Percentiles rank a stretch among this genome's conserved stretches.
Evolutionary conservation across 805 yeast species (phyloP).

Genomic region (Sugiyamaella valdiviana): DNA sequence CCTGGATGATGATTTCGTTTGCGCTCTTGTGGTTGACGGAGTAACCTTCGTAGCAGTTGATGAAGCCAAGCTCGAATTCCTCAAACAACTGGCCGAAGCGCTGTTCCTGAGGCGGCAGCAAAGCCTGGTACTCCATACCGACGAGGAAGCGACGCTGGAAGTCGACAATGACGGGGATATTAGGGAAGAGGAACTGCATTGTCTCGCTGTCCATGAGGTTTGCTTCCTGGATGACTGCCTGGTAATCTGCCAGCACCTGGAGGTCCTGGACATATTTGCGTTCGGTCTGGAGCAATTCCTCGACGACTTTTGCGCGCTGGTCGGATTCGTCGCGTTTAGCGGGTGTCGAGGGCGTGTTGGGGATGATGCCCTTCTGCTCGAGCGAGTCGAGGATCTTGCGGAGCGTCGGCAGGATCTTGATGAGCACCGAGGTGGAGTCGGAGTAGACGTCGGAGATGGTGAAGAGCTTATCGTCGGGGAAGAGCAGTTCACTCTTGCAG

Average conservation of each 20-base stretch:
- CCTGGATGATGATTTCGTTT: constrained; percentile 64
- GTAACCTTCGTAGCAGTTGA: constrained; percentile 84
- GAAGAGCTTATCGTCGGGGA: constrained; percentile 77
- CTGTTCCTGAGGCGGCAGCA: constrained; percentile 67
- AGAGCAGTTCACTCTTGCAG: constrained; percentile 66
- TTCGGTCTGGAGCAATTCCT: constrained; percentile 83
- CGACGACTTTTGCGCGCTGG: constrained; percentile 67
- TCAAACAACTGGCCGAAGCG: constrained; percentile 84
- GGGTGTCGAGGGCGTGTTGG: constrained; percentile 5
- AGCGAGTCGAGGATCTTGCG: constrained; percentile 51
- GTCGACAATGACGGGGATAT: constrained; percentile 74
- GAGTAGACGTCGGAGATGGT: constrained; percentile 86
- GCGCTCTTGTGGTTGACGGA: constrained; percentile 87
- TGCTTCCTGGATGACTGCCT: constrained; percentile 56
- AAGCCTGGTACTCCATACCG: constrained; percentile 82
- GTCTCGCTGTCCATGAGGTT: constrained; percentile 73
- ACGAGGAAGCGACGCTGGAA: constrained; percentile 85
- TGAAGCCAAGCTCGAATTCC: constrained; percentile 77
- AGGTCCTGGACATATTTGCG: constrained; percentile 88
- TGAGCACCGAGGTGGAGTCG: constrained; percentile 68
- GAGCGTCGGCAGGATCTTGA: constrained; percentile 70
- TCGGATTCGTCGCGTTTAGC: constrained; percentile 1
- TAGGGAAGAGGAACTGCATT: constrained; percentile 77
- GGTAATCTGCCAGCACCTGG: constrained; percentile 64
- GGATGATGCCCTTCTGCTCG: constrained; percentile 19